Conservation (phyloP, 768 basidiomycete species). For the Lactifluus pinguis region DNA sequence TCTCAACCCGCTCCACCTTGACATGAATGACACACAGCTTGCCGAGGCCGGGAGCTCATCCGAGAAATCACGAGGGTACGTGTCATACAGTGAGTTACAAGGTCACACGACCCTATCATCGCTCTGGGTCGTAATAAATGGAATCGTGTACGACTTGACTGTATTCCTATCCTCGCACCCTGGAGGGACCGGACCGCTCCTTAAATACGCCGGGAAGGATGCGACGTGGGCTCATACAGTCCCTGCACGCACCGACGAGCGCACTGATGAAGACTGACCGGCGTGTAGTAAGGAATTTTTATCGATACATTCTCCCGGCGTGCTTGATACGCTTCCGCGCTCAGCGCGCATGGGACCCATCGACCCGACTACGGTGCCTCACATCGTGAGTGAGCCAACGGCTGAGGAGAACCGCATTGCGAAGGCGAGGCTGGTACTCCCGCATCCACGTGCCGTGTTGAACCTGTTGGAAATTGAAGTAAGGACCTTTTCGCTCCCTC, state of each 20-base stretch:
- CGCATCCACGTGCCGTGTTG: constrained; percentile 22
- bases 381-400: constrained; percentile 16
- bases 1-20: constrained; percentile 8
- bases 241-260: neutral
- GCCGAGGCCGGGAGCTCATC: neutral
- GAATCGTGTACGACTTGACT: constrained; percentile 16
- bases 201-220: constrained; percentile 86
- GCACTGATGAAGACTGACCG: neutral
- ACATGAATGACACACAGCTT: neutral
- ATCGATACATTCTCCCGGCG: constrained; percentile 15
- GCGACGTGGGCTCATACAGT: constrained; percentile 51
- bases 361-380: constrained; percentile 23
- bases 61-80: neutral
- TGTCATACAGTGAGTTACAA: constrained; percentile 12
- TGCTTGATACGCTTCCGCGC: constrained; percentile 21
- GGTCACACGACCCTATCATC: constrained; percentile 7
- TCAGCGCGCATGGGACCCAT: constrained; percentile 24
- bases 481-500: neutral
- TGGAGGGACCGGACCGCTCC: constrained; percentile 78
- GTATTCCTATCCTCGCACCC: constrained; percentile 16
- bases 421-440: constrained; percentile 21
- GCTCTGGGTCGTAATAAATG: constrained; percentile 8
- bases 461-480: constrained; percentile 27
- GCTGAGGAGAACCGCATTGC: constrained; percentile 25
- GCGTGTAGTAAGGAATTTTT: constrained; percentile 19